A percentile compares a stretch with the other conserved stretches of the same genome.
phyloP scores from a whole-genome alignment of 1,284 basidiomycete species.

The Rugosomyces carneus region DNA sequence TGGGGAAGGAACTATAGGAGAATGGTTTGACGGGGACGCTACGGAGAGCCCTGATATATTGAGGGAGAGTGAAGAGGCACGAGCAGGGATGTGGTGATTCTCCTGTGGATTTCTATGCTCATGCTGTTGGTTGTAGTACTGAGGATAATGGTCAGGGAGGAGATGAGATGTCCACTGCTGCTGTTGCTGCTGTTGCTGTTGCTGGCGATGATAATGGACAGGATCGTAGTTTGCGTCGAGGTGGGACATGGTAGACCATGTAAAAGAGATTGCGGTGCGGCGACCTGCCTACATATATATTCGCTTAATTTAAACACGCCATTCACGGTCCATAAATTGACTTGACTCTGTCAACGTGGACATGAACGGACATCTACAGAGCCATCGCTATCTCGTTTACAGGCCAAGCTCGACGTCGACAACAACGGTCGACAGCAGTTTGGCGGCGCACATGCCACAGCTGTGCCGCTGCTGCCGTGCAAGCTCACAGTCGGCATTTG shows the following conservation, averaged over 20 bases:
- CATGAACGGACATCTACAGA: background rate
- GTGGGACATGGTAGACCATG: constrained; percentile 4
- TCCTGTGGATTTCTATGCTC: constrained; percentile 7
- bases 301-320: background rate
- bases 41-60: constrained; percentile 61
- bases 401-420: background rate
- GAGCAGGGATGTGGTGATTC: constrained; percentile 13
- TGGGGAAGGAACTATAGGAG: constrained; percentile 48
- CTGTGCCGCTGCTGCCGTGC: background rate
- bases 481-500: background rate
- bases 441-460: too few relatives aligned
- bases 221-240: constrained; percentile 21
- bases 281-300: background rate
- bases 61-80: constrained; percentile 43
- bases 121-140: constrained; percentile 16
- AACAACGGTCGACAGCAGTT: background rate
- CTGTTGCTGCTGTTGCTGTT: constrained; percentile 22
- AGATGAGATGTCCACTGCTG: constrained; percentile 26
- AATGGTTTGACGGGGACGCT: constrained; percentile 54
- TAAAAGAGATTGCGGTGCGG: background rate
- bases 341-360: background rate
- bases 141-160: constrained; percentile 17
- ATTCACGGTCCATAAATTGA: background rate
- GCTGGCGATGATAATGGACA: constrained; percentile 22
- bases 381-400: background rate